Conservation (phyloP, 371 early-diverging fungal genomes). For the Rhizopus stolonifer region DNA sequence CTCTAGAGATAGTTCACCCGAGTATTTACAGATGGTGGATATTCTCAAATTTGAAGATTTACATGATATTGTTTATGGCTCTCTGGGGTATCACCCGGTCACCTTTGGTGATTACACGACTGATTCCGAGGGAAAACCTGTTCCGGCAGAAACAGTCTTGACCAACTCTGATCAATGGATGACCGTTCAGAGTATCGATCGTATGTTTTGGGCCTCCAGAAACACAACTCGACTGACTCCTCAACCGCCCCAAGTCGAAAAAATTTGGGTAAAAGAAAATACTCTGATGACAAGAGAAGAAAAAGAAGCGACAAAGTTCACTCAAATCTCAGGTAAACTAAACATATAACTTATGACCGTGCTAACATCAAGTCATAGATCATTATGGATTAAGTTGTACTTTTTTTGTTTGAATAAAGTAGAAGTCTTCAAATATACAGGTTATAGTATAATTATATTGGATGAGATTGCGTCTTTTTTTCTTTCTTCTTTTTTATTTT, state of each 20-base stretch:
- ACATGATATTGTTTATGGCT: slow-evolving; percentile 55
- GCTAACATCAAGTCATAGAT: slow-evolving; percentile 24
- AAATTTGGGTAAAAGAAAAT: slow-evolving; percentile 42
- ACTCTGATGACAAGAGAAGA: slow-evolving; percentile 18
- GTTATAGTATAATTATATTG: too few species aligned
- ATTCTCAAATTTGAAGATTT: slow-evolving; percentile 49
- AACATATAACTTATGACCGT: not conserved
- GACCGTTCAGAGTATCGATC: slow-evolving; percentile 70
- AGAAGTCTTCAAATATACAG: too few species aligned
- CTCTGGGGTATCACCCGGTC: slow-evolving; percentile 68
- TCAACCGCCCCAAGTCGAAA: slow-evolving; percentile 21
- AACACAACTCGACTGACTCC: not conserved
- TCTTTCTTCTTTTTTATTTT: too few species aligned
- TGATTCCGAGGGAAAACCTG: slow-evolving; percentile 33
- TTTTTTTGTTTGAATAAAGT: not conserved
- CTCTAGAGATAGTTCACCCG: slow-evolving; percentile 41
- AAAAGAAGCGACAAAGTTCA: slow-evolving; percentile 21
- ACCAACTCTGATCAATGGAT: slow-evolving; percentile 53
- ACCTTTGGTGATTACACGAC: slow-evolving; percentile 68
- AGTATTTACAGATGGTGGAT: slow-evolving; percentile 65
- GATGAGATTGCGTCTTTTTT: too few species aligned
- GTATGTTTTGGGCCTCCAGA: slow-evolving; percentile 50
- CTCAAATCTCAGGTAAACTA: slow-evolving; percentile 48
- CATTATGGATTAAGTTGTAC: slow-evolving; percentile 46
- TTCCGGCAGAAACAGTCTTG: slow-evolving; percentile 61